Evolutionary conservation across 306 rosid genomes (phyloP), one percentile per base, ranked within the genome.

Genomic region (Lathyrus oleraceus): DNA sequence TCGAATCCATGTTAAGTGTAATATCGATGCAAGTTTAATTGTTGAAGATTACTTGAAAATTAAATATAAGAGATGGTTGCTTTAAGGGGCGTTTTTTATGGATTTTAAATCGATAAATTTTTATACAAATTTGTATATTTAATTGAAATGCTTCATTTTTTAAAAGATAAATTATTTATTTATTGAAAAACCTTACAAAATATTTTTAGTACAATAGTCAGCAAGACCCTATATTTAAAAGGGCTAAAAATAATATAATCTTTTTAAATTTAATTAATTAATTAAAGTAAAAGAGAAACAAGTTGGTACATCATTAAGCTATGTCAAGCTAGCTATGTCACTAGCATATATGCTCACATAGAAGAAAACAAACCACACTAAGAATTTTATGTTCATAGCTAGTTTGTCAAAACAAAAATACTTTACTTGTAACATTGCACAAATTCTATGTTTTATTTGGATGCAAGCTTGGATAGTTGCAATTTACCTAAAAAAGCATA

Each of bases 271-370:
- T 16, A 3, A 17, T 10, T 10, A 40, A 61, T 4, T 53, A 12
- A 5, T 54, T 58, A 51, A 68, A 77, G 60, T 16, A 6, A 52
- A 76, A 77, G 68, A 32, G 35, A 45, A 77, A 70, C 32, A 77
- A 71, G 0, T 52, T 30, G 53, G 53, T 20, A 12, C 67, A 77
- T 63, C 16, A 76, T 62, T 52, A 42, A 12, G 65, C 66, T 69
- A 61, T 38, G 42, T 61, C 25, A 70, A 62, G 38, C 40, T 52
- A 32, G 39, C 38, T 47, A 60, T 6, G 30, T 12, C 60, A 61
- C 6, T 30, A 39, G 71, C 65, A 69, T 60, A 69, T 68, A 68
- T 76, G 75, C 70, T 49, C 65, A 27, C 35, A 60, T 5, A 10
- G 25, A 35, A 45, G 39, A 63, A 61, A 49, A 76, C 70, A 49